Evolutionary conservation across 2,329 filamentous ascomycete genomes (phyloP), one percentile per base, ranked within the genome.

Genomic region (Colletotrichum plurivorum): DNA sequence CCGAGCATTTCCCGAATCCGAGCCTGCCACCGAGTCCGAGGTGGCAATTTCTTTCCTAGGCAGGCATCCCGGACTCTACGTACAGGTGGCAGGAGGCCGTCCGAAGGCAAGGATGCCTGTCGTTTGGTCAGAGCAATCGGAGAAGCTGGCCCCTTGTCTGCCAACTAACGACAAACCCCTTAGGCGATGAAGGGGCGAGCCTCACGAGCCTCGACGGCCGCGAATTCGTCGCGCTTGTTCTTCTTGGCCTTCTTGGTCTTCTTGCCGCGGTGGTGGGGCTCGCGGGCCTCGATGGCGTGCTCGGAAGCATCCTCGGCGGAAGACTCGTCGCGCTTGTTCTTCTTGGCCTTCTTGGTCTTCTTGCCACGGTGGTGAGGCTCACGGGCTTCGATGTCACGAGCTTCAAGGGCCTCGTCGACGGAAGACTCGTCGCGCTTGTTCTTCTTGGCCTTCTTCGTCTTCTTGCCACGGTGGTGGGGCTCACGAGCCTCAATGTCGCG

Each of bases 401-500:
- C 46, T 25, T 70, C 63, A 16, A 36, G 36, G 16, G 25, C 57
- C 31, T 56, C 62, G 2, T 60, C 62, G 48, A 25, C 49, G 10
- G 48, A 27, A 15, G 22, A 43, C 51, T 49, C 63, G 16, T 56
- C 52, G 5, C 63, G 62, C 15, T 59, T 60, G 39, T 59, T 59
- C 5, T 58, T 51, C 20, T 67, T 71, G 20, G 69, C 64, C 57
- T 72, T 71, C 39, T 63, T 67, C 13, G 63, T 69, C 56, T 67
- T 71, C 62, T 71, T 71, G 54, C 56, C 66, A 1, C 51, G 45
- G 56, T 70, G 68, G 18, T 73, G 68, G 39, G 71, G 72, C 52
- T 73, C 71, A n/a, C 71, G 72, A 20, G 71, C 46, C 18, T 72
- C 71, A 1, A 73, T 31, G n/a, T 73, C 71, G 20, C 71, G 72